These are phyloP conservation scores for Hyaloscypha hepaticicola DNA, from an alignment of 495 filamentous ascomycete genomes.

Conservation along the genomic window DNA sequence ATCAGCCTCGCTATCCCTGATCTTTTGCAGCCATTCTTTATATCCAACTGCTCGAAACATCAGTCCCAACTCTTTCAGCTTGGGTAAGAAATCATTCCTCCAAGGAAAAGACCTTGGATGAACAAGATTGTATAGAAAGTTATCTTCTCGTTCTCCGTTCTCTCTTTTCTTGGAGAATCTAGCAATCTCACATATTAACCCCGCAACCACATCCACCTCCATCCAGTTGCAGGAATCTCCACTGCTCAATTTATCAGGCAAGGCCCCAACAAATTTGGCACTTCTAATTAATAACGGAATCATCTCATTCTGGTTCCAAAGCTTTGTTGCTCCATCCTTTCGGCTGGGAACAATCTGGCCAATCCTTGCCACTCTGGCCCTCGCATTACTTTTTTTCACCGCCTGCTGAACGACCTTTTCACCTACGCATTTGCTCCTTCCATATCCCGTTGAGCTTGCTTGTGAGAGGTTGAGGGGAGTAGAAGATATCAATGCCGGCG, in stretches of 20 bases:
- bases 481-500: neutral
- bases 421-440: neutral
- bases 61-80: neutral
- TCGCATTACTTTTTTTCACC: too few species aligned
- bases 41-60: neutral
- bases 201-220: neutral
- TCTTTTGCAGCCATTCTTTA: neutral
- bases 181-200: neutral
- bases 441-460: neutral
- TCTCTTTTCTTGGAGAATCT: neutral
- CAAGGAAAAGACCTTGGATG: neutral
- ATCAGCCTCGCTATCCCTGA: neutral
- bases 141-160: neutral
- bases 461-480: neutral
- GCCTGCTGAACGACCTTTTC: neutral
- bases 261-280: neutral
- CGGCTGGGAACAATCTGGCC: constrained; percentile 3
- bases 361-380: neutral
- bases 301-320: constrained; percentile 7
- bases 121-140: neutral
- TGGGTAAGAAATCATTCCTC: neutral
- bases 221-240: neutral
- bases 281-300: constrained; percentile 7
- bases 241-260: neutral
- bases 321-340: neutral